Evolutionary conservation across 169 alveolate genomes (phyloP).

Genomic region (Eimeria maxima): DNA sequence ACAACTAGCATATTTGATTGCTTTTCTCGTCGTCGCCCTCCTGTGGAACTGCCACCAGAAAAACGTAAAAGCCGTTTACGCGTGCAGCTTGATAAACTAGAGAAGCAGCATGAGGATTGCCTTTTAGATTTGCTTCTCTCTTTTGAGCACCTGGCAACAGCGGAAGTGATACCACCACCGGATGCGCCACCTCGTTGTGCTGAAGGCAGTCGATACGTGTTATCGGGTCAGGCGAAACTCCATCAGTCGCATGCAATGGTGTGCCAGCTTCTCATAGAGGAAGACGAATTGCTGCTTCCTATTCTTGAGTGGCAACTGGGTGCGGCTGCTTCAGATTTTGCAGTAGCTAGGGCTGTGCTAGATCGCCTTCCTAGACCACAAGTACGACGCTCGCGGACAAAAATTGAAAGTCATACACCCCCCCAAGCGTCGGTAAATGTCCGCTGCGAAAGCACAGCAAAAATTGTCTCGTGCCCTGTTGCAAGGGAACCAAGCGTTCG

Average conservation of each 20-base stretch:
- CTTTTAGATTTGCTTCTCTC: slow-evolving; percentile 60
- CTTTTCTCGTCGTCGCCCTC: slow-evolving; percentile 61
- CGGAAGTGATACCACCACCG: slow-evolving; percentile 66
- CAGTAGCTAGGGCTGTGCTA: slow-evolving; percentile 74
- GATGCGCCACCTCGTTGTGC: slow-evolving; percentile 76
- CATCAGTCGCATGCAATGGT: slow-evolving; percentile 78
- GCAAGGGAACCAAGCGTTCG: slow-evolving; percentile 36
- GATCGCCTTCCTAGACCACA: slow-evolving; percentile 60
- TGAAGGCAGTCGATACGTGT: slow-evolving; percentile 71
- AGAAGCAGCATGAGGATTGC: slow-evolving; percentile 68
- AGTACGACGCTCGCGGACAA: slow-evolving; percentile 1
- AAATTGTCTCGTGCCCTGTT: slow-evolving; percentile 25
- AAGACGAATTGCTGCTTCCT: slow-evolving; percentile 67
- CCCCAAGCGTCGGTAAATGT: slow-evolving; percentile 41
- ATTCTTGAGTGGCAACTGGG: slow-evolving; percentile 76
- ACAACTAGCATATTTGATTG: slow-evolving; percentile 55
- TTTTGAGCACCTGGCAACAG: slow-evolving; percentile 63
- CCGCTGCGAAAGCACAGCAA: slow-evolving; percentile 68
- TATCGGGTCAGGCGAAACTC: slow-evolving; percentile 73
- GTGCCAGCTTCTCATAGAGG: slow-evolving; percentile 59
- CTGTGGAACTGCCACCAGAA: slow-evolving; percentile 55
- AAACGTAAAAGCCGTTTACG: slow-evolving; percentile 70
- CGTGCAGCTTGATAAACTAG: slow-evolving; percentile 69
- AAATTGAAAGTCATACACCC: slow-evolving; percentile 51
- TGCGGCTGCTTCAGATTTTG: slow-evolving; percentile 72